Base-by-base conservation (phyloP, 2,329 filamentous ascomycete species). In the Trichoderma hamatum region DNA sequence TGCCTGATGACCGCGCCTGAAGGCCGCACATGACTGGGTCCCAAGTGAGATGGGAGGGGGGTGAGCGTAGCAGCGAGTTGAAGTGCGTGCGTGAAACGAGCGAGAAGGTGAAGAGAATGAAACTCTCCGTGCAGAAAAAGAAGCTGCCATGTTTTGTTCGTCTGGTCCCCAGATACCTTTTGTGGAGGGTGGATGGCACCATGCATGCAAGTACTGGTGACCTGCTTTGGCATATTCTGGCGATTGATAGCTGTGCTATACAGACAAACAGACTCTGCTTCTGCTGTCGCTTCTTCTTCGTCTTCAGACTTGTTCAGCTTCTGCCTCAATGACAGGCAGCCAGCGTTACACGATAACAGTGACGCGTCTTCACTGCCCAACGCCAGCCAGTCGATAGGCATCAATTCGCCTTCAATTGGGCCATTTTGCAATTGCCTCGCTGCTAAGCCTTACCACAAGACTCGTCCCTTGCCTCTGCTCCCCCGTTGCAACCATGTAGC, bases 1-100 rank as follows among this genome's bases (percentile, higher is more conserved):
- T 70, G 68, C 68, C 68, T 70, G 68, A 70, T 70, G 68, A 70
- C 68, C 68, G 65, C 63, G 63, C 55, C 58, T 36, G 56, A 30
- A 32, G 32, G 49, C 64, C 46, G 68, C 68, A 70, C 68, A 67
- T 70, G 68, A 70, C 68, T 67, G 62, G 62, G 46, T 39, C 52
- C 51, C 14, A 24, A 46, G 14, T 46, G 32, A 21, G 49, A 54
- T 21, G 24, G 64, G 46, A 36, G 58, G 63, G 55, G 68, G 21
- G 68, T 70, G 56, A 39, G 51, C 39, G 55, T 68, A 70, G 63
- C 28, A 46, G 28, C 13, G 5, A 16, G 54, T 21, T 32, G 16
- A 32, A 51, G 30, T 52, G 21, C n/a, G 36, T 67, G 65, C 54
- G 39, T 52, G 36, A 59, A 14, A 19, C 6, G 34, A 51, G 64